Evolutionary conservation across 495 filamentous ascomycete genomes (phyloP).

Genomic region (Penicillium daleae): DNA sequence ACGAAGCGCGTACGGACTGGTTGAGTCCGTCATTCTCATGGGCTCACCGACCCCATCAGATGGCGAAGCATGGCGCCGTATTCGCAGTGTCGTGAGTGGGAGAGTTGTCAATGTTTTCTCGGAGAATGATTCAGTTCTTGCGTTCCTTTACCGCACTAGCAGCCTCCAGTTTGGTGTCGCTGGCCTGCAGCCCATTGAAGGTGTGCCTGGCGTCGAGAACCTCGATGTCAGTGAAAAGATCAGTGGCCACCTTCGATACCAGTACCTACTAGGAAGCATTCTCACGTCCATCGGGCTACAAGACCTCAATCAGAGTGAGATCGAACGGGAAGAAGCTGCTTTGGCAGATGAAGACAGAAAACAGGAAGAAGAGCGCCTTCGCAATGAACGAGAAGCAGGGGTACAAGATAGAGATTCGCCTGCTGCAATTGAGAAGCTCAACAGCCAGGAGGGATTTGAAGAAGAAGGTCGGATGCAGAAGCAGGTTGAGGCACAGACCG

Average conservation of each 20-base stretch:
- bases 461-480: constrained; percentile 46
- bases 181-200: constrained; percentile 67
- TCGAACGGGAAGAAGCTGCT: constrained; percentile 62
- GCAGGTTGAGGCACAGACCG: constrained; percentile 53
- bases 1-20: constrained; percentile 77
- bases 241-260: constrained; percentile 72
- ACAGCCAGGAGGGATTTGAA: constrained; percentile 38
- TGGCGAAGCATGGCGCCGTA: constrained; percentile 63
- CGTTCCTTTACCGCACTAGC: constrained; percentile 75
- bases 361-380: constrained; percentile 49
- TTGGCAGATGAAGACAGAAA: constrained; percentile 60
- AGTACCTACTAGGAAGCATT: constrained; percentile 69
- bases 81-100: constrained; percentile 73
- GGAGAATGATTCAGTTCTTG: constrained; percentile 76
- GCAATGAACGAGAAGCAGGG: constrained; percentile 51
- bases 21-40: constrained; percentile 84
- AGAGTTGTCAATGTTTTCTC: constrained; percentile 79
- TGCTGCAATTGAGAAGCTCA: constrained; percentile 32
- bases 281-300: constrained; percentile 70
- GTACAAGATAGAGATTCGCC: constrained; percentile 44
- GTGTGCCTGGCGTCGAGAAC: constrained; percentile 72
- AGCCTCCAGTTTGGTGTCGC: constrained; percentile 78
- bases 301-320: constrained; percentile 57
- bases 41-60: constrained; percentile 78
- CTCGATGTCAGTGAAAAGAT: constrained; percentile 73